A percentile compares a stretch with the other conserved stretches of the same genome.
Conservation (phyloP, 805 yeast species). For the Spathaspora gorwiae region DNA sequence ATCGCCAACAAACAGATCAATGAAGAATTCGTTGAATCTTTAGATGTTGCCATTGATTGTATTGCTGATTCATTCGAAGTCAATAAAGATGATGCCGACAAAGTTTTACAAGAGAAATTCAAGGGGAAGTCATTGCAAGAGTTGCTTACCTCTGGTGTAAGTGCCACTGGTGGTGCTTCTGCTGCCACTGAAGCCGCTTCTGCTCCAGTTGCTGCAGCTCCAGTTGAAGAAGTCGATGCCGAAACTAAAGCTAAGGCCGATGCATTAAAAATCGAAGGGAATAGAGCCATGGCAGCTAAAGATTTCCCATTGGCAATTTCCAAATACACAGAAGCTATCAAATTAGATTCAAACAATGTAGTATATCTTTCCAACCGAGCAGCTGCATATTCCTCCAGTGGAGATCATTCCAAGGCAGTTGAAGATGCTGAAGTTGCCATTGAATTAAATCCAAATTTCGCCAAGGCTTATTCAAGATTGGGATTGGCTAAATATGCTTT, state of each 20-base stretch:
- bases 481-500: slow-evolving; percentile 93
- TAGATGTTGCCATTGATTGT: slow-evolving; percentile 92
- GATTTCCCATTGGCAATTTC: slow-evolving; percentile 69
- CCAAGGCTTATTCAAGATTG: slow-evolving; percentile 91
- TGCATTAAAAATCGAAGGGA: slow-evolving; percentile 78
- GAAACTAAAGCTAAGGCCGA: slow-evolving; percentile 74
- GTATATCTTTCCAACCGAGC: slow-evolving; percentile 92
- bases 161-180: slow-evolving; percentile 27
- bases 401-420: slow-evolving; percentile 72
- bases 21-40: slow-evolving; percentile 79
- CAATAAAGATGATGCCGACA: slow-evolving; percentile 44
- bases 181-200: neutral
- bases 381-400: slow-evolving; percentile 84
- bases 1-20: slow-evolving; percentile 59
- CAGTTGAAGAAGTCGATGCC: slow-evolving; percentile 36
- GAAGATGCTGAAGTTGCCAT: slow-evolving; percentile 82
- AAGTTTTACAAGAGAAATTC: slow-evolving; percentile 33
- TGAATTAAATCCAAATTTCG: slow-evolving; percentile 68
- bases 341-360: slow-evolving; percentile 63
- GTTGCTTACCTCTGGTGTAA: slow-evolving; percentile 27
- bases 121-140: slow-evolving; percentile 46
- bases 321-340: slow-evolving; percentile 78
- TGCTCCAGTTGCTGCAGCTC: slow-evolving; percentile 23
- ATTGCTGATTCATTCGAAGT: slow-evolving; percentile 81
- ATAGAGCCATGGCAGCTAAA: slow-evolving; percentile 77